Percentiles rank a stretch among this genome's conserved stretches.
Conservation (phyloP, 192 early-diverging fungal species). For the Gonapodya prolifera region DNA sequence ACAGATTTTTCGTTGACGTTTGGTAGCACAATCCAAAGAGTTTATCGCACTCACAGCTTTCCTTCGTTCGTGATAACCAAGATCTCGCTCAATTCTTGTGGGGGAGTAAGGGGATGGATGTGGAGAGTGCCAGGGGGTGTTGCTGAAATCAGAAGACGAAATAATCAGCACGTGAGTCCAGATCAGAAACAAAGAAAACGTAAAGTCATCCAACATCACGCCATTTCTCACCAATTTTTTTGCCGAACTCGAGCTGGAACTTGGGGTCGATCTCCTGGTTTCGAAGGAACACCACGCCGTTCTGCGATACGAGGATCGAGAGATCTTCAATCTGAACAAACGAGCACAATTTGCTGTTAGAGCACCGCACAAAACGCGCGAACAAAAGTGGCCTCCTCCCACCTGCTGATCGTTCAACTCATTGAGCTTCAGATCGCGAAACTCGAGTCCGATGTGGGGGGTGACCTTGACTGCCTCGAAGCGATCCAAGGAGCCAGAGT, state of each 20-base stretch:
- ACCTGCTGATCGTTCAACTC: not conserved
- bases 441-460: not conserved
- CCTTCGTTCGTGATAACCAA: not conserved
- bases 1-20: too few relatives aligned
- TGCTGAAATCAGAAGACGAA: too few relatives aligned
- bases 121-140: not conserved
- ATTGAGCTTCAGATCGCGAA: not conserved
- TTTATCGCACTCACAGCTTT: not conserved
- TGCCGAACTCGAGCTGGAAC: conserved; percentile 15
- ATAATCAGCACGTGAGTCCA: too few relatives aligned
- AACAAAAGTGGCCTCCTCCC: not conserved
- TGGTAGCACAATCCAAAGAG: too few relatives aligned
- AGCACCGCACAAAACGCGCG: not conserved
- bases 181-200: too few relatives aligned
- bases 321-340: not conserved
- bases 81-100: not conserved
- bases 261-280: conserved; percentile 18
- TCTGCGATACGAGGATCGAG: conserved; percentile 3
- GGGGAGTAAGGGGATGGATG: not conserved
- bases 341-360: not conserved
- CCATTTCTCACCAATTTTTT: conserved; percentile 16
- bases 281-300: conserved; percentile 21
- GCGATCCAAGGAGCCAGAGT: not conserved
- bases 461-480: not conserved
- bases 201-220: too few relatives aligned